phyloP scores from a whole-genome alignment of 176 grass and related monocot genomes.

The Phoenix roebelenii region DNA sequence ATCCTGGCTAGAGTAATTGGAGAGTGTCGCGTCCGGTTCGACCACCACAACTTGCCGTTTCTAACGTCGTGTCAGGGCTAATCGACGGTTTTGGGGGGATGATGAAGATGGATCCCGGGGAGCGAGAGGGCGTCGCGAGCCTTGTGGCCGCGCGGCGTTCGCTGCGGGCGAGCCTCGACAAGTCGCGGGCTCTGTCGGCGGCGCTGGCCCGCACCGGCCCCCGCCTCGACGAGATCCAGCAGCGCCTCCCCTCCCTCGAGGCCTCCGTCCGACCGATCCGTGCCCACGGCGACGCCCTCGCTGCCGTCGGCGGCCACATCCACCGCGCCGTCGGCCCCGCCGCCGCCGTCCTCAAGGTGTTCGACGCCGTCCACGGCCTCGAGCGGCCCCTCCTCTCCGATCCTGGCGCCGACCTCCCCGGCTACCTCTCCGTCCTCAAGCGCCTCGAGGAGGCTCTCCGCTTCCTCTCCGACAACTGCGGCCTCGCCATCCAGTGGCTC shows the following conservation, averaged over 20 bases:
- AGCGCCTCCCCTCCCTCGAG: slow-evolving; percentile 58
- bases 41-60: no score
- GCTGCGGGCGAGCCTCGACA: slow-evolving; percentile 40
- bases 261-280: slow-evolving; percentile 78
- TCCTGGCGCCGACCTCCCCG: slow-evolving; percentile 29
- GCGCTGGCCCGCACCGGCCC: slow-evolving; percentile 47
- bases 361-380: slow-evolving; percentile 86
- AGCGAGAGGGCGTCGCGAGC: slow-evolving; percentile 22
- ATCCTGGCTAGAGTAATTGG: no score
- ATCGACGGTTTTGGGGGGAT: background rate
- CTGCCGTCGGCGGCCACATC: slow-evolving; percentile 58
- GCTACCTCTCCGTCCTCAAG: slow-evolving; percentile 51
- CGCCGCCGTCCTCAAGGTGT: slow-evolving; percentile 91
- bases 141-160: slow-evolving; percentile 34
- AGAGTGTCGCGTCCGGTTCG: no score
- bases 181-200: slow-evolving; percentile 32
- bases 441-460: slow-evolving; percentile 67
- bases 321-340: slow-evolving; percentile 80
- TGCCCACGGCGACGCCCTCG: slow-evolving; percentile 37
- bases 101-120: slow-evolving; percentile 5
- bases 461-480: slow-evolving; percentile 66
- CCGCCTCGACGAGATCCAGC: slow-evolving; percentile 61
- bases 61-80: no score
- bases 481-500: slow-evolving; percentile 75
- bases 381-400: slow-evolving; percentile 59